Evolutionary conservation across 176 grass and related monocot genomes (phyloP), one percentile per base, ranked within the genome.

Genomic region (Hordeum marinum): DNA sequence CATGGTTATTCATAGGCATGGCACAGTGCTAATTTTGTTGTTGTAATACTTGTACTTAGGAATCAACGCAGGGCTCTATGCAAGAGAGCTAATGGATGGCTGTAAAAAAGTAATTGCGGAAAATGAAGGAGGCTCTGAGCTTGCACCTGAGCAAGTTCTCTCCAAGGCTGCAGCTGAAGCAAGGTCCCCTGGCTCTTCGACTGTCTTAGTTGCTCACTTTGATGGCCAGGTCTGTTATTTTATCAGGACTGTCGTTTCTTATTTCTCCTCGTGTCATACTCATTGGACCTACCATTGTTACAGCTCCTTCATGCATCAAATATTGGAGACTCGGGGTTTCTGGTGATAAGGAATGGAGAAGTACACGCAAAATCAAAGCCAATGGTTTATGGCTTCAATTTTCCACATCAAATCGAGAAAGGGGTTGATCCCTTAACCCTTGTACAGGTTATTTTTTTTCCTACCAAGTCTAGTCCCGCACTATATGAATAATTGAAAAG

Each of bases 341-440:
- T 98, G 41, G 83, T 98, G 77, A 91, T 98, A 88, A 95, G 93
- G 90, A 88, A 98, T 81, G 96, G 89, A 34, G 59, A 76, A 59
- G 73, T 98, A 42, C 89, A 86, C 42, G 63, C 80, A 67, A 98
- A 86, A 82, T 90, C 96, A 35, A 95, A 86, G 52, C 89, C 96
- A 11, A 98, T 95, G 96, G 80, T 95, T 68, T 98, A 98, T 63
- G 96, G 96, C 74, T 98, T 98, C 80, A 98, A 98, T 87, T 98
- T 98, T 36, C 96, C 96, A 20, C 83, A 93, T 70, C 96, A 98
- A 82, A 95, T 98, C 43, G 91, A 94, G 87, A 95, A 87, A 71
- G 96, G 93, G 8, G 89, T 95, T 20, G 85, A 98, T 62, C 96
- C 96, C 63, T 89, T 87, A 21, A 95, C 91, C 55, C 77, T 92